Base-by-base conservation (phyloP, 2,329 filamentous ascomycete genomes). In the Acrodontium crateriforme region DNA sequence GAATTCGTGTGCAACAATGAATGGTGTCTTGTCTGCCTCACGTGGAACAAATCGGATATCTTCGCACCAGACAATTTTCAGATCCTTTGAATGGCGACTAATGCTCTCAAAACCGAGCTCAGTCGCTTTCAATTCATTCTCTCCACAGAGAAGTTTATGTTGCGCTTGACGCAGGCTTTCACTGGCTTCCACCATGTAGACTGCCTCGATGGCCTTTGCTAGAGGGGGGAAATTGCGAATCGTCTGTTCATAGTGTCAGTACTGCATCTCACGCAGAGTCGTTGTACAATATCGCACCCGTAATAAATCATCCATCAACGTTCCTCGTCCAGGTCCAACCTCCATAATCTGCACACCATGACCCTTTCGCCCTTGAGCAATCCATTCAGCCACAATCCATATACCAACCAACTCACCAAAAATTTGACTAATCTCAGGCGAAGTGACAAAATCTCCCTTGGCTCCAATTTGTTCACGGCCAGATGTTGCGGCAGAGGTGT, bases 1-100 rank as follows among this genome's bases (percentile, higher is more conserved):
- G 64, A 98, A 95, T 52, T 98, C 89, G 53, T 98, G 89, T 4
- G 89, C 89, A 26, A 95, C 71, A 35, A 98, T 92, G 54, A 95
- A 91, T 1, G 89, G 87, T 13, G 75, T 80, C 49, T 78, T 80
- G 35, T 68, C 65, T 13, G 72, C 57, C 21, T 52, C 43, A 40
- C 71, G 67, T 1, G 83, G 81, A 11, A 93, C 68, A n/a, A 83
- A 71, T 40, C 80, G 74, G 46, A 92, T 78, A 38, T 85, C 81
- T 52, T 95, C 83, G 8, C 81, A 78, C 89, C 89, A 98, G 25
- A 82, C 69, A 20, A 94, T 72, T n/a, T 54, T 56, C 18, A 81
- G 73, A 10, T 78, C 65, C 9, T 67, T 62, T 15, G 71, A 67
- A 48, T 89, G 76, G 56, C 83, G 91, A 63, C 76, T 80, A 10